phyloP scores from a whole-genome alignment of 345 rosid genomes.

The Citrus reticulata region DNA sequence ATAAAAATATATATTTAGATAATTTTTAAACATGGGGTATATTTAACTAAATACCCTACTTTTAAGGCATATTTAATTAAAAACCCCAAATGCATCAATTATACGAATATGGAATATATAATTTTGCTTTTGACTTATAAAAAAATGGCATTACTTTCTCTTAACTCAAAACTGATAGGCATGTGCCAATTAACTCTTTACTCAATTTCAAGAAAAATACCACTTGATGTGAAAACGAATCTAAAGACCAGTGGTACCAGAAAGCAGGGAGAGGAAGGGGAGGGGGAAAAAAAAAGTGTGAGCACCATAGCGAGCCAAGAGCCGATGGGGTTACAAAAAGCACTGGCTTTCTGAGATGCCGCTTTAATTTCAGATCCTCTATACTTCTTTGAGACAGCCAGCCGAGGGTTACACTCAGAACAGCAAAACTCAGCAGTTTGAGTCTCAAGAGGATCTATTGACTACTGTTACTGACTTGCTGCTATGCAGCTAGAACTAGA shows the following conservation, averaged over 20 bases:
- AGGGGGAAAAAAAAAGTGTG: background rate
- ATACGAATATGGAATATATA: too few species aligned
- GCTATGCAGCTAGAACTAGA: too few species aligned
- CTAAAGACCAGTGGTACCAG: background rate
- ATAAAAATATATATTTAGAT: too few species aligned
- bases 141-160: background rate
- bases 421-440: background rate
- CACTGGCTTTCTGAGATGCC: slow-evolving; percentile 18
- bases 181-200: background rate
- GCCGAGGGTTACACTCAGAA: background rate
- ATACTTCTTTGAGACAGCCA: background rate
- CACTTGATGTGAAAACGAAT: background rate
- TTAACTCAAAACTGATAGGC: background rate
- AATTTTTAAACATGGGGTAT: too few species aligned
- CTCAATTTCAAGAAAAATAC: background rate
- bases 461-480: too few species aligned
- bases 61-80: too few species aligned
- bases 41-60: too few species aligned
- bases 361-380: slow-evolving; percentile 10
- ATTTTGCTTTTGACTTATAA: too few species aligned
- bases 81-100: background rate
- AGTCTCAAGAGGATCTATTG: slow-evolving; percentile 1
- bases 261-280: background rate
- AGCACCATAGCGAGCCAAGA: slow-evolving; percentile 19
- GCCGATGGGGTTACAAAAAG: background rate